Evolutionary conservation across 495 filamentous ascomycete species (phyloP).

Genomic region (Lasiosphaeris hirsuta): DNA sequence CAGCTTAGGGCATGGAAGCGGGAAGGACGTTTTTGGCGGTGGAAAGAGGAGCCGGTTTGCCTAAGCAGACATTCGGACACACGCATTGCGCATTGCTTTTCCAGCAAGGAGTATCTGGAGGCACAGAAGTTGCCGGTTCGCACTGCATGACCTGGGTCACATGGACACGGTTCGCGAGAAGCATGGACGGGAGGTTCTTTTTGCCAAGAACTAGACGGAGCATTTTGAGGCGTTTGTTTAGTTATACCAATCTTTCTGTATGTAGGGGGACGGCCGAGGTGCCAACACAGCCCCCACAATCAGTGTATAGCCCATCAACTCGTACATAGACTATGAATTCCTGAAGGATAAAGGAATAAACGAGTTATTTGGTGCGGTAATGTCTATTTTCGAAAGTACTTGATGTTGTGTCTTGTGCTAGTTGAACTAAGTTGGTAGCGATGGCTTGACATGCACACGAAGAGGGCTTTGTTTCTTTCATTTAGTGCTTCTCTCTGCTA

Average conservation of each 20-base stretch:
- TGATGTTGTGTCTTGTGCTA: no score
- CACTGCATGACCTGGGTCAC: not conserved
- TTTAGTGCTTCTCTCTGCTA: no score
- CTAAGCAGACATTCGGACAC: no score
- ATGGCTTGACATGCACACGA: no score
- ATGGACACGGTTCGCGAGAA: not conserved
- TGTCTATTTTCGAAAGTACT: no score
- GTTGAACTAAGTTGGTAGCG: no score
- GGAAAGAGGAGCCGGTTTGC: constrained; percentile 57
- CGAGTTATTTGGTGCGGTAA: no score
- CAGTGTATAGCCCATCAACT: not conserved
- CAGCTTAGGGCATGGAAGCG: constrained; percentile 52
- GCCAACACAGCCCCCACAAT: not conserved
- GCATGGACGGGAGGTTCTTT: not conserved
- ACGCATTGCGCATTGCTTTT: no score
- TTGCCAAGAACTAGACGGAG: constrained; percentile 1
- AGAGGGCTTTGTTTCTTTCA: no score
- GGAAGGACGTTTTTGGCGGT: constrained; percentile 61
- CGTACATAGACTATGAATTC: not conserved
- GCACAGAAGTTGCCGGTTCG: not conserved
- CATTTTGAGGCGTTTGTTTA: constrained; percentile 5
- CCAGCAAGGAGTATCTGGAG: not conserved
- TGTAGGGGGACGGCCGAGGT: not conserved
- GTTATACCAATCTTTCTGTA: not conserved
- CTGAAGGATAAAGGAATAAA: not conserved